Base-by-base conservation (phyloP, 441 rosid genomes). In the Adansonia grandidieri region DNA sequence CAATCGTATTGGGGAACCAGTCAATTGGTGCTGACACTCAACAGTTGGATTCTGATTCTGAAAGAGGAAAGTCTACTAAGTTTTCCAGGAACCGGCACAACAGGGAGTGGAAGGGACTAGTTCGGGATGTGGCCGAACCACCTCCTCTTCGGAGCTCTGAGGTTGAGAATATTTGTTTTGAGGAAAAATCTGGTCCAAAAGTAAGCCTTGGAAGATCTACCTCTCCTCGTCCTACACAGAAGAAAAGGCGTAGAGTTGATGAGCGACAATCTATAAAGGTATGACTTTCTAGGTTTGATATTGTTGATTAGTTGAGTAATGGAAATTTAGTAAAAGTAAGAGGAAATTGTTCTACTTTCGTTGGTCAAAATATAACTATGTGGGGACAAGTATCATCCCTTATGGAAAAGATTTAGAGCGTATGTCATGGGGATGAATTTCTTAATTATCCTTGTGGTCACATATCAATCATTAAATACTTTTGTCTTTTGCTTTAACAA, bases 141-240 rank as follows among this genome's bases (percentile, higher is more conserved):
- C 96, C 93, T 65, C 93, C 93, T 75, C 91, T 93, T 78, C 83
- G 79, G 19, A 92, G 94, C 79, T 87, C 95, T 22, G 93, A 82
- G 82, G 15, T 24, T 62, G 66, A 62, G 44, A 62, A 62, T 62
- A 62, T 24, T 62, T 1, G 9, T 62, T 62, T 77, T 37, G 90
- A 88, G 71, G 90, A 88, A 81, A 89, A 77, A 78, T 51, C 82
- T 24, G 24, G 24, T 24, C 24, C 24, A 19, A 81, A 73, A 84
- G 80, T 54, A 60, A 81, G 83, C 75, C 82, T 3, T 82, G 84
- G 79, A 19, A 84, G 79, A 82, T 85, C 94, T 70, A 6, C 84
- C 61, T 91, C 97, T 77, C 92, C 95, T 45, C 84, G 51, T 54
- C 82, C 80, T 51, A 81, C 24, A 24, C 24, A 24, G 37, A 32